Evolutionary conservation across 495 filamentous ascomycete species (phyloP).

Genomic region (Glonium stellatum): DNA sequence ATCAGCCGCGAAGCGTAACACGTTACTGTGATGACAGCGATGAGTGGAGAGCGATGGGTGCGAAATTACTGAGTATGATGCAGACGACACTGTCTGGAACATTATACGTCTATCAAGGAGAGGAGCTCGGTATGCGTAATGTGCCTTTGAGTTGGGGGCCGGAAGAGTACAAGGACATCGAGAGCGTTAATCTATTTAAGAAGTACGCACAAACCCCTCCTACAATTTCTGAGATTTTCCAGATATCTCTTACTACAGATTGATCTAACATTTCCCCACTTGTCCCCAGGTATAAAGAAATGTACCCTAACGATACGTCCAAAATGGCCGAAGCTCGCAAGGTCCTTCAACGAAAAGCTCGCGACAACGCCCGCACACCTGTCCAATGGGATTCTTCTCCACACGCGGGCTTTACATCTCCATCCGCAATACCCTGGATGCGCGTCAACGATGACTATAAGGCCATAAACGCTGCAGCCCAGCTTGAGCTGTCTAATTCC

Average conservation of each 20-base stretch:
- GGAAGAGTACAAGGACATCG: constrained; percentile 49
- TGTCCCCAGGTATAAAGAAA: constrained; percentile 13
- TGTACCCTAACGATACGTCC: constrained; percentile 25
- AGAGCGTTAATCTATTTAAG: constrained; percentile 46
- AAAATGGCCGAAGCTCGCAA: constrained; percentile 24
- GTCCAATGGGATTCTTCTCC: constrained; percentile 33
- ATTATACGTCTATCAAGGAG: constrained; percentile 50
- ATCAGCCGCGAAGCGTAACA: constrained; percentile 45
- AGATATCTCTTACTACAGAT: too few relatives aligned
- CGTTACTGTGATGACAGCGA: constrained; percentile 45
- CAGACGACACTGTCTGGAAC: constrained; percentile 46
- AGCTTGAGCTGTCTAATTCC: constrained; percentile 16
- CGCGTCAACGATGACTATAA: constrained; percentile 37
- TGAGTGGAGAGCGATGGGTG: constrained; percentile 39
- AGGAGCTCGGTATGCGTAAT: constrained; percentile 54
- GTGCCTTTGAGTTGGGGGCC: constrained; percentile 40
- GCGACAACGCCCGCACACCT: constrained; percentile 38
- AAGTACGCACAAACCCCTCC: constrained; percentile 23
- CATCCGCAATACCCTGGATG: constrained; percentile 35
- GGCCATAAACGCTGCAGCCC: constrained; percentile 31
- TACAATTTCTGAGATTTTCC: background rate
- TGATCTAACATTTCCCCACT: too few relatives aligned
- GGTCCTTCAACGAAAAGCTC: constrained; percentile 32
- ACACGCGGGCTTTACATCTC: constrained; percentile 34
- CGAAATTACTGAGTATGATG: constrained; percentile 50